A percentile compares a stretch with the other conserved stretches of the same genome.
Evolutionary conservation across 495 filamentous ascomycete species (phyloP).

Genomic region (Letharia columbiana): DNA sequence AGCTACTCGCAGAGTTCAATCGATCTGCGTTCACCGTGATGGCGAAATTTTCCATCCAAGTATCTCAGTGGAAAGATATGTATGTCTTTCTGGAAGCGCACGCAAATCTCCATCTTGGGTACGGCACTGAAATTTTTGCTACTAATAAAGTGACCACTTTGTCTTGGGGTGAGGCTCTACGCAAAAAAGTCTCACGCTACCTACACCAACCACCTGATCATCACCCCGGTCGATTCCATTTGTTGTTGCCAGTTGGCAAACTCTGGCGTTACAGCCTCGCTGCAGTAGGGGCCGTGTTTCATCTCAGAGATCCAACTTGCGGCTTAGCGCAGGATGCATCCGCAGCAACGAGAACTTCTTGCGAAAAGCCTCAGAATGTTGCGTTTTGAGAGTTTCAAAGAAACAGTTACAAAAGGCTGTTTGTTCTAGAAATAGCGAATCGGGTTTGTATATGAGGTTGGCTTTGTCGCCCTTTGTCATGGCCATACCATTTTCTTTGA

Average conservation of each 20-base stretch:
- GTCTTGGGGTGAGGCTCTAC: neutral
- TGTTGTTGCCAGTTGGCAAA: neutral
- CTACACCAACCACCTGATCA: neutral
- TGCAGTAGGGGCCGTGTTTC: neutral
- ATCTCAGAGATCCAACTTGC: conserved; percentile 9
- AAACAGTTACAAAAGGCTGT: neutral
- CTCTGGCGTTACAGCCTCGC: neutral
- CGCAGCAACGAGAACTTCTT: neutral
- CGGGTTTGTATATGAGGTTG: neutral
- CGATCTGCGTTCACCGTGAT: neutral
- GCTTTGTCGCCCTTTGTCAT: neutral
- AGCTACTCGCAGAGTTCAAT: neutral
- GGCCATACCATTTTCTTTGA: neutral
- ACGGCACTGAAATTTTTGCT: neutral
- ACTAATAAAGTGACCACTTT: neutral
- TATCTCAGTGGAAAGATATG: neutral
- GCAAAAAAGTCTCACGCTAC: neutral
- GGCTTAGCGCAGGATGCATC: conserved; percentile 17
- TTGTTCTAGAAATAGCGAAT: neutral
- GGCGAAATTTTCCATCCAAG: too few species aligned
- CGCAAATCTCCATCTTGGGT: neutral
- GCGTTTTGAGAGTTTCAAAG: neutral
- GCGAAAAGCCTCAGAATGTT: conserved; percentile 2
- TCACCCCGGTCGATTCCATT: neutral
- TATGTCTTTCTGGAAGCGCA: neutral